phyloP scores from a whole-genome alignment of 2,329 filamentous ascomycete species.

The Peltaster fructicola region DNA sequence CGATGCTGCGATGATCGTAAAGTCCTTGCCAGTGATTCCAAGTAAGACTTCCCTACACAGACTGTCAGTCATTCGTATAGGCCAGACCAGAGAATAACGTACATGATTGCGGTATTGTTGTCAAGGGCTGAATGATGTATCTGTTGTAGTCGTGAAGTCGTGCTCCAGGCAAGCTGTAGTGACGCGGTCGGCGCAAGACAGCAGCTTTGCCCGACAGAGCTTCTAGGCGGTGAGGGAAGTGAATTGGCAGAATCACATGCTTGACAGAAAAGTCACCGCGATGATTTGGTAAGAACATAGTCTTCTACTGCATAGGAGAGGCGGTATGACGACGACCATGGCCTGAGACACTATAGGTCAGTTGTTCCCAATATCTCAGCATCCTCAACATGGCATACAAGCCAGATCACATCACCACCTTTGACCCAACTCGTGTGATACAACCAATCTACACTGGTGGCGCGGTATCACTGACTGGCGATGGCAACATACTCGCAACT shows the following conservation, averaged over 20 bases:
- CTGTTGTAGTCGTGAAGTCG: slow-evolving; percentile 1
- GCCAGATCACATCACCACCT: slow-evolving; percentile 61
- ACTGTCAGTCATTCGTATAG: not conserved
- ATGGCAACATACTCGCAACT: slow-evolving; percentile 67
- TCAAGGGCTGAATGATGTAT: slow-evolving; percentile 2
- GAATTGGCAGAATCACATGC: too few species aligned
- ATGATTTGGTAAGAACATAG: too few species aligned
- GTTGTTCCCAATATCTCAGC: slow-evolving; percentile 1
- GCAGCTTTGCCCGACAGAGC: too few species aligned
- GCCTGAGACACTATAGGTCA: too few species aligned
- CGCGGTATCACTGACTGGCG: slow-evolving; percentile 63
- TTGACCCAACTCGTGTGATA: slow-evolving; percentile 65
- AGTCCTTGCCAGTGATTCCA: slow-evolving; percentile 98
- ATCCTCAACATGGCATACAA: slow-evolving; percentile 32
- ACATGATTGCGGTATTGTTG: slow-evolving; percentile 4
- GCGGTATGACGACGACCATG: slow-evolving; percentile 1
- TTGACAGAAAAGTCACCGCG: too few species aligned
- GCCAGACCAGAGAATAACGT: not conserved
- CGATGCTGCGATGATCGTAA: slow-evolving; percentile 90
- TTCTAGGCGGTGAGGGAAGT: too few species aligned
- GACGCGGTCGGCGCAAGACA: slow-evolving; percentile 4
- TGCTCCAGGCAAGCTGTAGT: slow-evolving; percentile 3
- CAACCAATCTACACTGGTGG: slow-evolving; percentile 91
- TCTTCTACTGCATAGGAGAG: too few species aligned
- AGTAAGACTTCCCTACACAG: slow-evolving; percentile 69